phyloP scores from a whole-genome alignment of 2,329 filamentous ascomycete genomes.

The Daldinia sp. region DNA sequence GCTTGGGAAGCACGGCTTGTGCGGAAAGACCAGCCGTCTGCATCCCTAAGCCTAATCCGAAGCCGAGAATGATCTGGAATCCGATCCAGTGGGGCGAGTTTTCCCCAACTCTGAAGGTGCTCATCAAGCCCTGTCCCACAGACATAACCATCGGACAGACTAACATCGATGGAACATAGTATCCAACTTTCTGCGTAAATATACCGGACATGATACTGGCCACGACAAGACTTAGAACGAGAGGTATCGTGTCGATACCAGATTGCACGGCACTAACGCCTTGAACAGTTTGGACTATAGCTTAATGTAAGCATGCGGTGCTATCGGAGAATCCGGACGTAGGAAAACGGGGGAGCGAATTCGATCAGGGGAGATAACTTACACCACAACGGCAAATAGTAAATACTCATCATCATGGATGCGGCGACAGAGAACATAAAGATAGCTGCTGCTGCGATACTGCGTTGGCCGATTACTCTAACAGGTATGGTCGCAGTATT shows the following conservation, averaged over 20 bases:
- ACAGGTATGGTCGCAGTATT: constrained; percentile 65
- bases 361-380: constrained; percentile 31
- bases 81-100: constrained; percentile 64
- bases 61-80: constrained; percentile 66
- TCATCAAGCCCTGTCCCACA: constrained; percentile 64
- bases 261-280: constrained; percentile 61
- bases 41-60: constrained; percentile 67
- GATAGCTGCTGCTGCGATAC: constrained; percentile 56
- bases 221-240: constrained; percentile 63
- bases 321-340: not conserved
- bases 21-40: constrained; percentile 64
- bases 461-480: constrained; percentile 62
- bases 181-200: constrained; percentile 62
- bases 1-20: constrained; percentile 52
- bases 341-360: not conserved
- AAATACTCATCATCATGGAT: constrained; percentile 63
- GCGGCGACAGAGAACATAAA: constrained; percentile 47
- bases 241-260: constrained; percentile 64
- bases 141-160: constrained; percentile 58
- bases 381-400: constrained; percentile 64
- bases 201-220: constrained; percentile 59
- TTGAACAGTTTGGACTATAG: constrained; percentile 62
- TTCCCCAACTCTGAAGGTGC: constrained; percentile 59
- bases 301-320: constrained; percentile 27
- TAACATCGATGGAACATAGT: constrained; percentile 67